phyloP scores from a whole-genome alignment of 306 rosid genomes.

The Vigna angularis region DNA sequence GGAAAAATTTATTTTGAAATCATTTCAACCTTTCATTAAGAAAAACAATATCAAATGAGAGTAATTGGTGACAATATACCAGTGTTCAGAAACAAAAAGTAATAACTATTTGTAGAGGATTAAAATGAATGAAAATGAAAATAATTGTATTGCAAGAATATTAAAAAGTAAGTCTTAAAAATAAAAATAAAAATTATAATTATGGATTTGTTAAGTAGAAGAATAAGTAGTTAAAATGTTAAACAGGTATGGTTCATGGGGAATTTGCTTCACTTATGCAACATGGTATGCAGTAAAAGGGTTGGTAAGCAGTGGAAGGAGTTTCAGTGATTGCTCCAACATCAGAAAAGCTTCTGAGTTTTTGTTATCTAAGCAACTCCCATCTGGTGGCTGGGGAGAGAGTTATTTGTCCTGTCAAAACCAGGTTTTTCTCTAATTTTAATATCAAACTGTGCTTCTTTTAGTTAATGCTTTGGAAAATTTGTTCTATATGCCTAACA shows the following conservation, averaged over 20 bases:
- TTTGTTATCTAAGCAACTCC: constrained; percentile 69
- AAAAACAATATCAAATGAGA: no score
- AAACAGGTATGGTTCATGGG: constrained; percentile 81
- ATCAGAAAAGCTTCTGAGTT: constrained; percentile 64
- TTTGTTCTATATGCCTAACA: no score
- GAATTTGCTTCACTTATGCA: constrained; percentile 76
- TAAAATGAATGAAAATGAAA: no score
- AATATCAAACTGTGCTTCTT: not conserved
- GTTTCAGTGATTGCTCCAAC: constrained; percentile 56
- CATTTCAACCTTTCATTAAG: no score
- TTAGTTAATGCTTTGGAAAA: no score
- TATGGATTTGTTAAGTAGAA: not conserved
- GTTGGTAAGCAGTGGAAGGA: constrained; percentile 52
- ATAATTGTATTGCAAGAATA: no score
- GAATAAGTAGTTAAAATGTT: constrained; percentile 24
- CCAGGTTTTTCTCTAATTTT: constrained; percentile 47
- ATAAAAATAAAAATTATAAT: no score
- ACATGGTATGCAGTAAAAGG: constrained; percentile 85
- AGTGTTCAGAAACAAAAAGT: no score
- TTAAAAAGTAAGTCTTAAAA: no score
- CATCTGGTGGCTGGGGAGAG: constrained; percentile 81
- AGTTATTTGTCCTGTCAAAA: constrained; percentile 73
- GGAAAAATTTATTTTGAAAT: no score
- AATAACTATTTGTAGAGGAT: no score
- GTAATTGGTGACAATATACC: no score